Conservation (phyloP, 1,284 basidiomycete genomes). For the Cystobasidium pallidum region DNA sequence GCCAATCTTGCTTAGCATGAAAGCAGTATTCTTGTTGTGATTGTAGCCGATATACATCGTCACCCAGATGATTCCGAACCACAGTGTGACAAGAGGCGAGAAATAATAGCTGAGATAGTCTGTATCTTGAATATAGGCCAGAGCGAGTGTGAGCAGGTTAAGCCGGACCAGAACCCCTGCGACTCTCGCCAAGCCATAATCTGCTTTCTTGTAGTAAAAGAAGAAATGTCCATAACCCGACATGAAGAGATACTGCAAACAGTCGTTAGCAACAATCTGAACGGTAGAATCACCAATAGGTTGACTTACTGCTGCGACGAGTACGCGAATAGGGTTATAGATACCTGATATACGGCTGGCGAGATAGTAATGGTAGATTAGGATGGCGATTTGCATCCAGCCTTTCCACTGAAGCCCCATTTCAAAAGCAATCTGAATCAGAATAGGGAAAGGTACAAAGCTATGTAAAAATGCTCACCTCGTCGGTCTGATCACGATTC, state of each 20-base stretch:
- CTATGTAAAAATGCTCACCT: constrained; percentile 54
- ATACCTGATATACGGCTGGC: constrained; percentile 85
- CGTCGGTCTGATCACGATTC: constrained; percentile 87
- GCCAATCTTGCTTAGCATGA: constrained; percentile 72
- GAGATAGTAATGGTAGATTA: constrained; percentile 85
- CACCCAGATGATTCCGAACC: constrained; percentile 81
- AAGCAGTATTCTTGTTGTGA: constrained; percentile 69
- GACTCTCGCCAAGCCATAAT: constrained; percentile 73
- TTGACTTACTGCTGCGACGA: constrained; percentile 69
- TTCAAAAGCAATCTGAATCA: neutral
- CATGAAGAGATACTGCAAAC: constrained; percentile 68
- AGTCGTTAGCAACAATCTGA: neutral
- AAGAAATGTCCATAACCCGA: constrained; percentile 58
- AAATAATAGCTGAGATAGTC: constrained; percentile 67
- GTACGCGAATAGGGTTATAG: constrained; percentile 82
- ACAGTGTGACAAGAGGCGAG: constrained; percentile 60
- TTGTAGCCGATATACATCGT: constrained; percentile 73
- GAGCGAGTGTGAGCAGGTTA: constrained; percentile 76
- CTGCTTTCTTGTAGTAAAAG: constrained; percentile 81
- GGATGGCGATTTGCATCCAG: constrained; percentile 90
- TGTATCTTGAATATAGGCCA: constrained; percentile 87
- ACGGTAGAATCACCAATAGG: neutral
- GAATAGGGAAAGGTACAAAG: neutral
- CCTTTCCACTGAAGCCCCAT: constrained; percentile 68
- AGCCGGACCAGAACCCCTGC: constrained; percentile 76